Conservation (phyloP, 2,329 filamentous ascomycete species). For the Alternaria sp. region DNA sequence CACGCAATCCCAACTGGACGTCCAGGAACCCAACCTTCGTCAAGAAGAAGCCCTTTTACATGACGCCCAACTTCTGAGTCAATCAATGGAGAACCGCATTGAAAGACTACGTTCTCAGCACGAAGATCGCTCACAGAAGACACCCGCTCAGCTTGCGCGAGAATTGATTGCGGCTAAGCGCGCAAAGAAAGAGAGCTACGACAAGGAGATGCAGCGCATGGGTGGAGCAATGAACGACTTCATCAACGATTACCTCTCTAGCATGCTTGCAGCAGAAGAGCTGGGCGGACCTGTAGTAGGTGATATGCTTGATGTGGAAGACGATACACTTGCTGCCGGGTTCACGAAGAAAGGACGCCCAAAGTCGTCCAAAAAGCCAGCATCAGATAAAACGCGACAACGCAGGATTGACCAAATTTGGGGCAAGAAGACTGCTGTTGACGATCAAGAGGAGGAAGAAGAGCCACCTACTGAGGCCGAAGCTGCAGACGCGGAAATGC, state of each 20-base stretch:
- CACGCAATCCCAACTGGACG: conserved; percentile 52
- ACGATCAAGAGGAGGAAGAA: conserved; percentile 30
- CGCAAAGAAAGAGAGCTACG: conserved; percentile 66
- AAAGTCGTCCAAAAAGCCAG: conserved; percentile 50
- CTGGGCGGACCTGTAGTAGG: conserved; percentile 84
- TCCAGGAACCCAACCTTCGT: conserved; percentile 52
- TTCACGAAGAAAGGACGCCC: conserved; percentile 61
- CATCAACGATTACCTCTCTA: conserved; percentile 73
- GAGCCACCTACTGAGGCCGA: conserved; percentile 55
- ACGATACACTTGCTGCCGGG: conserved; percentile 62
- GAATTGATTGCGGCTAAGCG: conserved; percentile 70
- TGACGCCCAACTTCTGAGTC: conserved; percentile 58
- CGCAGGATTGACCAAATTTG: conserved; percentile 62
- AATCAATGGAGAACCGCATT: conserved; percentile 66
- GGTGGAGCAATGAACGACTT: conserved; percentile 73
- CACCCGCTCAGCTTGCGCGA: conserved; percentile 67
- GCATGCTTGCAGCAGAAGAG: conserved; percentile 83
- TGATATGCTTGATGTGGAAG: conserved; percentile 70
- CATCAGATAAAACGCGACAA: conserved; percentile 52
- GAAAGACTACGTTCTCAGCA: conserved; percentile 66
- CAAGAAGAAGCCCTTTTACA: conserved; percentile 57
- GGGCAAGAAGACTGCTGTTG: conserved; percentile 42
- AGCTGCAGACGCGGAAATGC: conserved; percentile 58
- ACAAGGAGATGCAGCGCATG: conserved; percentile 67
- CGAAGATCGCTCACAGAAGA: conserved; percentile 65